Evolutionary conservation across 768 basidiomycete species (phyloP).

Genomic region (Termitomyces sp.): DNA sequence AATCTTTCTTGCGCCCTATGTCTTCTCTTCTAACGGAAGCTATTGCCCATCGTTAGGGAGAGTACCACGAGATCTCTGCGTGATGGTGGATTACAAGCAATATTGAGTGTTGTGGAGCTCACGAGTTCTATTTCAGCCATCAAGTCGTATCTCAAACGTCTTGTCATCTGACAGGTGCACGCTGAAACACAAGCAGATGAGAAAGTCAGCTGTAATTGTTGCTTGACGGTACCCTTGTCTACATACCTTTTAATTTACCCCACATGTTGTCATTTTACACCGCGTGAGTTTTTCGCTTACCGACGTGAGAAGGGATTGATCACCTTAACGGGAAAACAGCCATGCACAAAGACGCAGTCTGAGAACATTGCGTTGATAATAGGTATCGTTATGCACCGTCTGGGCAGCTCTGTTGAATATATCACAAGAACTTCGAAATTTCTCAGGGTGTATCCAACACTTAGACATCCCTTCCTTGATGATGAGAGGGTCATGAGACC

Average conservation of each 20-base stretch:
- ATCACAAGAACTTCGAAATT: background rate
- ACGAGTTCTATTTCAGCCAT: background rate
- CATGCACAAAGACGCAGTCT: background rate
- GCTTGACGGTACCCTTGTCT: background rate
- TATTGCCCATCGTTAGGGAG: background rate
- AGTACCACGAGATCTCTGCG: background rate
- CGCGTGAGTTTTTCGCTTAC: background rate
- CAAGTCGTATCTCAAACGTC: background rate
- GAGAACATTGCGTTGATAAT: background rate
- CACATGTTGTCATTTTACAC: background rate
- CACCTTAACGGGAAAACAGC: background rate
- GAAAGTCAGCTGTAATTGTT: slow-evolving; percentile 3
- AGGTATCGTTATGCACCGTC: background rate
- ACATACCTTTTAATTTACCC: background rate
- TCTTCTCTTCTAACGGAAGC: background rate
- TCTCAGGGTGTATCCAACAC: background rate
- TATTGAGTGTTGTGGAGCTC: background rate
- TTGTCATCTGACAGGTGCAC: slow-evolving; percentile 5
- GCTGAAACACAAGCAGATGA: background rate
- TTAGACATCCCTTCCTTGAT: background rate
- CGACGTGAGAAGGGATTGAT: background rate
- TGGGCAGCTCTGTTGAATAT: background rate
- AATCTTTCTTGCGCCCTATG: background rate
- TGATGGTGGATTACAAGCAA: background rate
- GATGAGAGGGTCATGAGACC: background rate